Evolutionary conservation across 306 rosid species (phyloP).

Genomic region (Trifolium subterraneum): DNA sequence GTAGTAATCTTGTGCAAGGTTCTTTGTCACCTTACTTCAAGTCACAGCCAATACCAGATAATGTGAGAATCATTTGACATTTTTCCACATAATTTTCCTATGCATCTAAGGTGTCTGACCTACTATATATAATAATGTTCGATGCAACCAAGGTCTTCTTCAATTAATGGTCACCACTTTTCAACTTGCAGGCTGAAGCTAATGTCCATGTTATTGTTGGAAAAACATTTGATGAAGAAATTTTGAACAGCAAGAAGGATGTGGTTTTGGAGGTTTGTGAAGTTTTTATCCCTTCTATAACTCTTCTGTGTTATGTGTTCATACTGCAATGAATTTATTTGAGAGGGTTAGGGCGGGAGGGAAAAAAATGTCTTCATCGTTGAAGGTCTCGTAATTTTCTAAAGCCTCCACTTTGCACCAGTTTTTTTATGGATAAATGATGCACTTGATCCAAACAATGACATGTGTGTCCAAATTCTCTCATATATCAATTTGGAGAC

Average conservation of each 20-base stretch:
- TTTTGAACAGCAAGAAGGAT: constrained; percentile 69
- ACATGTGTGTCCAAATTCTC: background rate
- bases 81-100: constrained; percentile 7
- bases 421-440: constrained; percentile 9
- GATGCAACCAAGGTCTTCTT: background rate
- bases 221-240: constrained; percentile 69
- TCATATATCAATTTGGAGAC: background rate
- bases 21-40: constrained; percentile 72
- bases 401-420: background rate
- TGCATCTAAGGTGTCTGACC: constrained; percentile 2
- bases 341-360: background rate
- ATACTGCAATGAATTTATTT: constrained; percentile 3
- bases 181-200: constrained; percentile 69
- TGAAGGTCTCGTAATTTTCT: constrained; percentile 26
- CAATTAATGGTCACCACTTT: constrained; percentile 19
- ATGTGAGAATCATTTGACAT: constrained; percentile 54
- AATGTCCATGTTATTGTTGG: constrained; percentile 69
- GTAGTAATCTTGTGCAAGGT: constrained; percentile 68
- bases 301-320: constrained; percentile 3
- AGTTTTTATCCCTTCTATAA: constrained; percentile 31
- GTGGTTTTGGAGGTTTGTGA: constrained; percentile 84
- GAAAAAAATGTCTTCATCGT: background rate
- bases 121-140: background rate
- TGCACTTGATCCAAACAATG: constrained; percentile 21
- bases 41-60: constrained; percentile 87